Conservation (phyloP, 2,329 filamentous ascomycete species). For the Escovopsis weberi region DNA sequence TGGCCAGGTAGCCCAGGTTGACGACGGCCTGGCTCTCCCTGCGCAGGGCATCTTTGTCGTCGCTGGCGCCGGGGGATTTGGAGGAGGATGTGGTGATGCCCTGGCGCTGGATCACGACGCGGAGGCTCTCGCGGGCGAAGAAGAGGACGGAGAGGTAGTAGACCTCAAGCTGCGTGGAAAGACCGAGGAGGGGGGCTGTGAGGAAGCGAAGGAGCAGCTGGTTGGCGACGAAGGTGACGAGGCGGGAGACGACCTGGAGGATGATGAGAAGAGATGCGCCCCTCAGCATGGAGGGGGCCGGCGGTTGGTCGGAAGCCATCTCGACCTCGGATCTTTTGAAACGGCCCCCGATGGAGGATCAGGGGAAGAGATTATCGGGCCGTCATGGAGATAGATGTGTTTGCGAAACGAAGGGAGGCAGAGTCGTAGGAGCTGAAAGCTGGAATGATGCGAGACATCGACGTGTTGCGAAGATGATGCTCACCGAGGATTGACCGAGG, state of each 20-base stretch:
- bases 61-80: conserved; percentile 5
- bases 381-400: too few species aligned
- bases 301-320: too few species aligned
- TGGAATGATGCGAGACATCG: too few species aligned
- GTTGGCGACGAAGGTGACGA: conserved; percentile 81
- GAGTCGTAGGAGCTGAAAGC: too few species aligned
- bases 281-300: conserved; percentile 32
- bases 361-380: too few species aligned
- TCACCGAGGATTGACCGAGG: too few species aligned
- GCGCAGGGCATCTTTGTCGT: conserved; percentile 6
- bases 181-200: conserved; percentile 69
- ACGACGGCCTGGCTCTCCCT: conserved; percentile 58
- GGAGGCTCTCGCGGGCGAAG: conserved; percentile 80
- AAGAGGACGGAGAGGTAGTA: conserved; percentile 90
- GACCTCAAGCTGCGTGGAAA: conserved; percentile 81
- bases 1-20: conserved; percentile 74
- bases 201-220: conserved; percentile 79
- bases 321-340: too few species aligned
- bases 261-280: conserved; percentile 77
- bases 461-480: too few species aligned
- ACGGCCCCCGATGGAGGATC: too few species aligned
- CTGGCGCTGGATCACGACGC: conserved; percentile 81
- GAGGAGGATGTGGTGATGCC: conserved; percentile 7
- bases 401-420: too few species aligned
- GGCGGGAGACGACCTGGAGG: conserved; percentile 75